Base-by-base conservation (phyloP, 345 rosid species). In the Salix brachista region DNA sequence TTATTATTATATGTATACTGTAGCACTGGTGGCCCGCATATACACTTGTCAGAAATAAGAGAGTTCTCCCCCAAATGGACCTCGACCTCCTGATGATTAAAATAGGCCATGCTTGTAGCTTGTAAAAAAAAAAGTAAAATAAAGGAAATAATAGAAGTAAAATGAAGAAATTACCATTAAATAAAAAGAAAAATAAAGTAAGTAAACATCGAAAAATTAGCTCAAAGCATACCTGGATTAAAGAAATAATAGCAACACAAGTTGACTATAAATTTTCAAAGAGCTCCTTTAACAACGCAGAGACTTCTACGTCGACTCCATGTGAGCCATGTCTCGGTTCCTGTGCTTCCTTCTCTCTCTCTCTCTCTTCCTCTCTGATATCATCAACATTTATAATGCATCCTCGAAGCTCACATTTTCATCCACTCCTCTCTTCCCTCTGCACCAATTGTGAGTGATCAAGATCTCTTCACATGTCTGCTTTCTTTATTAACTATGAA, bases 311-410 rank as follows among this genome's bases (percentile, higher is more conserved):
- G 79, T 64, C 75, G 80, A 48, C 87, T 72, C 90, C 93, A 88
- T 90, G 93, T 88, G 91, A 90, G 83, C 75, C 17, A 67, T 80
- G 88, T 83, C 90, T 88, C 76, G 89, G 42, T 84, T 73, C 69
- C 75, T 73, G 92, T 73, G 88, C 88, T 80, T 74, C 62, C 85
- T 70, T 23, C 50, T 46, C 52, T 69, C 79, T 72, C 75, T 75
- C 28, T 74, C 54, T 62, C 19, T 42, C 62, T 77, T 8, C 32
- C 26, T 50, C 21, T 12, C 26, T 36, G 4, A 28, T 14, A 82
- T 62, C 68, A 62, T 54, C 73, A 44, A 69, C 50, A 41, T 62
- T 39, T 68, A 62, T 72, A 50, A 62, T 50, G 67, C 78, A 48
- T 56, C 77, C 80, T 21, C 17, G 54, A 77, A 79, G 66, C 78